A percentile compares a stretch with the other conserved stretches of the same genome.
phyloP scores from a whole-genome alignment of 2,329 filamentous ascomycete genomes.

The Cladosporium austrohemisphaericum region DNA sequence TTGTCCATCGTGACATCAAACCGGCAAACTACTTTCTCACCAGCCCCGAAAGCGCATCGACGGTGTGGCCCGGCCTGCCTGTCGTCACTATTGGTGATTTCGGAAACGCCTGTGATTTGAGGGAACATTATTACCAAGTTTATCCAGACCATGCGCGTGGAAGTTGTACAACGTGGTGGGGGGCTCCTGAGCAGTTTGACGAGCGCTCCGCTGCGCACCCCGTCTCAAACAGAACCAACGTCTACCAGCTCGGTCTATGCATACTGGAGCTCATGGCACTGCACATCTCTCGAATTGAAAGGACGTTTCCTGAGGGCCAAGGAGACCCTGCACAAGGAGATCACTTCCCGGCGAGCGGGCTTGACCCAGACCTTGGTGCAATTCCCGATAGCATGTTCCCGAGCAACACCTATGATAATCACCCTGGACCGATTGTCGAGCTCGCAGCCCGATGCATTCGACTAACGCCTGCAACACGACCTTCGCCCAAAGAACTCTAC shows the following conservation, averaged over 20 bases:
- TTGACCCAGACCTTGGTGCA: no score
- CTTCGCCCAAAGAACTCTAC: neutral
- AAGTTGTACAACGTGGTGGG: neutral
- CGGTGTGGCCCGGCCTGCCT: neutral
- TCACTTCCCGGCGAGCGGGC: no score
- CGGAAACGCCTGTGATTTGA: neutral
- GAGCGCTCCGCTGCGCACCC: no score
- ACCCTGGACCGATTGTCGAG: neutral
- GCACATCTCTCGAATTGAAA: no score
- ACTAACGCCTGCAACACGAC: neutral
- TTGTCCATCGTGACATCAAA: conserved; percentile 10
- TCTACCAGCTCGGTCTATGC: neutral
- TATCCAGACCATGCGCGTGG: neutral
- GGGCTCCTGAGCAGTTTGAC: conserved; percentile 1
- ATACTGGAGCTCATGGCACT: neutral
- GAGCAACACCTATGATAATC: neutral
- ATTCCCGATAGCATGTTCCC: neutral
- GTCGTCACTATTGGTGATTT: neutral
- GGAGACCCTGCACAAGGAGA: no score
- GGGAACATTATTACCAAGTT: no score
- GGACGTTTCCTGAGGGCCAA: no score
- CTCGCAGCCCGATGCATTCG: neutral
- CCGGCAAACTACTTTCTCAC: conserved; percentile 1
- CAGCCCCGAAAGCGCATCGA: neutral
- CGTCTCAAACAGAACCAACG: neutral